phyloP scores from a whole-genome alignment of 169 alveolate genomes.

The Plasmodium reichenowi region DNA sequence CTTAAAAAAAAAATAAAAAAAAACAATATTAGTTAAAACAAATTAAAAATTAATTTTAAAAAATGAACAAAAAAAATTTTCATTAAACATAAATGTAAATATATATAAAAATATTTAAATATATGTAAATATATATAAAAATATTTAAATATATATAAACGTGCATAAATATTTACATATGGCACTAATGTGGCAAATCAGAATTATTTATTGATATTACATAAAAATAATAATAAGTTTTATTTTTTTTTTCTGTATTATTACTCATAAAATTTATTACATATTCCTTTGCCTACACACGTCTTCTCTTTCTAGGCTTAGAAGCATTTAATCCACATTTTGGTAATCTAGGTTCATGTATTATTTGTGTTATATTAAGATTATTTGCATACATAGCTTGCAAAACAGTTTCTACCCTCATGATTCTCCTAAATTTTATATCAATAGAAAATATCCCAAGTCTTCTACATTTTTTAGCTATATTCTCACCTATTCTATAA shows the following conservation, averaged over 20 bases:
- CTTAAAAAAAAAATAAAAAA: no score
- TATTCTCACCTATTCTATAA: constrained; percentile 89
- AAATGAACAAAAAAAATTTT: no score
- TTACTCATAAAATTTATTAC: not conserved
- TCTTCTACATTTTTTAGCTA: constrained; percentile 90
- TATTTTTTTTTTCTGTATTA: not conserved
- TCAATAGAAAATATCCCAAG: constrained; percentile 88
- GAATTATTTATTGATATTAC: no score
- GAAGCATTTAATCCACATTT: constrained; percentile 88
- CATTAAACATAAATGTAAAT: no score
- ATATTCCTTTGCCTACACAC: constrained; percentile 79
- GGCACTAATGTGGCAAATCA: no score
- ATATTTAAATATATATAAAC: no score
- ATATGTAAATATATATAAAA: no score
- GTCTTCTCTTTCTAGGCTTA: constrained; percentile 88
- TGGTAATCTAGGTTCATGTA: constrained; percentile 91
- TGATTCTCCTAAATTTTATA: constrained; percentile 87
- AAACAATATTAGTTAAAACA: no score
- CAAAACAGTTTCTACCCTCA: constrained; percentile 87
- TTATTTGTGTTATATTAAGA: constrained; percentile 85
- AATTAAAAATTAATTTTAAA: no score
- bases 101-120: no score
- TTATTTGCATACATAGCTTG: constrained; percentile 91
- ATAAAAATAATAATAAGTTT: not conserved
- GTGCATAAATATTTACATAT: no score